These are phyloP conservation scores for Rhynchosporium secalis DNA, from an alignment of 2,329 filamentous ascomycete species.

Conservation along the genomic window DNA sequence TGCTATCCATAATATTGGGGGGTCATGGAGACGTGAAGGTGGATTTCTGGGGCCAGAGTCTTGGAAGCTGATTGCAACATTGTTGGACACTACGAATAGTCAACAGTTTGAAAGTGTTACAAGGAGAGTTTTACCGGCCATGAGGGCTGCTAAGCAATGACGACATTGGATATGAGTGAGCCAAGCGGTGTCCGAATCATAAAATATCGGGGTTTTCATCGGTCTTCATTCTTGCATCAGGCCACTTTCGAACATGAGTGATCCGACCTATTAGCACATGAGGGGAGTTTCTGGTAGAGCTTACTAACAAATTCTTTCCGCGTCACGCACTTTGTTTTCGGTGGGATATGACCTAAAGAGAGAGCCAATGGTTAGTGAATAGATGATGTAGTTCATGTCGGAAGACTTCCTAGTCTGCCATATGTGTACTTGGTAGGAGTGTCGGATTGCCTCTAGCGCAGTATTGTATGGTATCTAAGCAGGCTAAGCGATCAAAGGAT, in stretches of 20 bases:
- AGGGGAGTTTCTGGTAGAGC: background rate
- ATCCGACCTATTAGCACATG: background rate
- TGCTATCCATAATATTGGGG: constrained; percentile 1
- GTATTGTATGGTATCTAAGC: no score
- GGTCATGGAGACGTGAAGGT: background rate
- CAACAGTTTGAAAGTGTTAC: background rate
- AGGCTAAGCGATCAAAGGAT: no score
- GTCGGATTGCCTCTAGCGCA: no score
- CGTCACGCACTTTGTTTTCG: background rate
- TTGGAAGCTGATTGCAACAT: background rate
- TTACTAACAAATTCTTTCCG: background rate
- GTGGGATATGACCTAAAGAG: background rate
- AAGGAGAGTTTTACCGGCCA: background rate
- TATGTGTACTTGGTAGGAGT: no score
- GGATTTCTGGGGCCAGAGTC: background rate
- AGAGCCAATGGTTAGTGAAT: background rate
- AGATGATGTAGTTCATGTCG: no score
- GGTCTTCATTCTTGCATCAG: background rate
- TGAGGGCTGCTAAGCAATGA: background rate
- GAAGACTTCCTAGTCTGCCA: no score
- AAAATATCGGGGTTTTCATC: background rate
- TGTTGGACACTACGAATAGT: background rate
- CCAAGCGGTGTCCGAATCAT: background rate
- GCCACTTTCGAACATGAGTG: constrained; percentile 7
- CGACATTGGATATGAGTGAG: background rate